Evolutionary conservation across 2,329 filamentous ascomycete genomes (phyloP).

Genomic region (Hirsutella minnesotensis): DNA sequence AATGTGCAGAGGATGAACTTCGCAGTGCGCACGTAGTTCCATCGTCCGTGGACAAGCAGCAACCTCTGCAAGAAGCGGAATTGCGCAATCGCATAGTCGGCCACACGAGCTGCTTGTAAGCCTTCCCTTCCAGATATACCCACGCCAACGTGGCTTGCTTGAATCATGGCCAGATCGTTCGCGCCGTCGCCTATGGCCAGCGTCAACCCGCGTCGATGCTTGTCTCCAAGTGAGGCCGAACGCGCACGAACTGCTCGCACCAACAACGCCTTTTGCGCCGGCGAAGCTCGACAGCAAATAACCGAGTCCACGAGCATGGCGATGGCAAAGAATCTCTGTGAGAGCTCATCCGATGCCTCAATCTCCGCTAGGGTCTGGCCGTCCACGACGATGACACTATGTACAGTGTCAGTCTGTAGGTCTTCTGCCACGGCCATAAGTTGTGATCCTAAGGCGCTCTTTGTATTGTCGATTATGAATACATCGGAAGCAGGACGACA

Average conservation of each 20-base stretch:
- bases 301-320: constrained; percentile 76
- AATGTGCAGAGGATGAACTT: constrained; percentile 87
- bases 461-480: constrained; percentile 59
- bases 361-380: constrained; percentile 67
- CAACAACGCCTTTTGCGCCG: constrained; percentile 81
- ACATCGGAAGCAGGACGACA: constrained; percentile 68
- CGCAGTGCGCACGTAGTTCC: constrained; percentile 81
- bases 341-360: constrained; percentile 41
- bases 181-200: constrained; percentile 88
- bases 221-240: no score
- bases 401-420: constrained; percentile 49
- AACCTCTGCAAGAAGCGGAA: constrained; percentile 82
- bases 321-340: constrained; percentile 61
- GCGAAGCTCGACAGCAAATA: constrained; percentile 85
- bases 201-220: constrained; percentile 72
- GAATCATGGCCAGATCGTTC: constrained; percentile 94
- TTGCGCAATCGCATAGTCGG: constrained; percentile 85
- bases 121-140: constrained; percentile 90
- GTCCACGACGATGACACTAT: constrained; percentile 69
- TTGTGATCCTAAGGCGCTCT: constrained; percentile 54
- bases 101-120: constrained; percentile 77
- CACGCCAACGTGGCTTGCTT: constrained; percentile 72
- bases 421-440: constrained; percentile 51
- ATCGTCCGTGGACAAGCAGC: constrained; percentile 73
- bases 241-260: no score